phyloP scores from a whole-genome alignment of 345 rosid genomes.

The Corchorus capsularis region DNA sequence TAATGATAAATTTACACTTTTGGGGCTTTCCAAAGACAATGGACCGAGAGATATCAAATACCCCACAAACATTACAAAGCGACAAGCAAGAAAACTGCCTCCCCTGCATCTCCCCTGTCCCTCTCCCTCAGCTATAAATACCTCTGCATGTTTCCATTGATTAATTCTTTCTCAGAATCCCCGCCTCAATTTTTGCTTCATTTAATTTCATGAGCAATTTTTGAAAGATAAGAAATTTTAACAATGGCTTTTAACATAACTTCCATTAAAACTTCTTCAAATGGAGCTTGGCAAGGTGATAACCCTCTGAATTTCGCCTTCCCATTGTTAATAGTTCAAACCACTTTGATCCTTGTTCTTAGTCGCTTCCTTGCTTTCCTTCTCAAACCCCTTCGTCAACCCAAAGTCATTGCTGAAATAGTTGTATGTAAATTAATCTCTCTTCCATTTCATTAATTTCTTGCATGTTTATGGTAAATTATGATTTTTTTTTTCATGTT shows the following conservation, averaged over 20 bases:
- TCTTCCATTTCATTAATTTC: not conserved
- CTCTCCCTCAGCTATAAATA: not conserved
- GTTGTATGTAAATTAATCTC: conserved; percentile 41
- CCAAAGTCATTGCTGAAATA: conserved; percentile 91
- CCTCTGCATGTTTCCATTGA: not conserved
- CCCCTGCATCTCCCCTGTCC: too few relatives aligned
- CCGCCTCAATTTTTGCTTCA: not conserved
- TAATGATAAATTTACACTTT: not conserved
- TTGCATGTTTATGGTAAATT: not conserved
- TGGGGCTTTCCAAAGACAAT: not conserved
- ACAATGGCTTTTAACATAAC: conserved; percentile 52
- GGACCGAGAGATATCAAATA: too few relatives aligned
- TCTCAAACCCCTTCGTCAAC: conserved; percentile 92
- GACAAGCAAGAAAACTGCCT: not conserved
- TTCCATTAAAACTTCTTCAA: conserved; percentile 68
- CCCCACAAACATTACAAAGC: too few relatives aligned
- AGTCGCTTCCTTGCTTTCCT: conserved; percentile 71
- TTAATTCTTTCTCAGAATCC: not conserved
- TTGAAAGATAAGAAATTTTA: too few relatives aligned
- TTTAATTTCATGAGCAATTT: not conserved
- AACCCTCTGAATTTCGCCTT: conserved; percentile 78
- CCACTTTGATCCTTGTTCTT: conserved; percentile 57
- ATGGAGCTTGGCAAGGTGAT: conserved; percentile 94
- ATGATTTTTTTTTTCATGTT: not conserved
- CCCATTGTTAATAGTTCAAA: conserved; percentile 78